Percentiles rank a stretch among this genome's conserved stretches.
phyloP scores from a whole-genome alignment of 2,329 filamentous ascomycete genomes.

The Ophiostoma montium region DNA sequence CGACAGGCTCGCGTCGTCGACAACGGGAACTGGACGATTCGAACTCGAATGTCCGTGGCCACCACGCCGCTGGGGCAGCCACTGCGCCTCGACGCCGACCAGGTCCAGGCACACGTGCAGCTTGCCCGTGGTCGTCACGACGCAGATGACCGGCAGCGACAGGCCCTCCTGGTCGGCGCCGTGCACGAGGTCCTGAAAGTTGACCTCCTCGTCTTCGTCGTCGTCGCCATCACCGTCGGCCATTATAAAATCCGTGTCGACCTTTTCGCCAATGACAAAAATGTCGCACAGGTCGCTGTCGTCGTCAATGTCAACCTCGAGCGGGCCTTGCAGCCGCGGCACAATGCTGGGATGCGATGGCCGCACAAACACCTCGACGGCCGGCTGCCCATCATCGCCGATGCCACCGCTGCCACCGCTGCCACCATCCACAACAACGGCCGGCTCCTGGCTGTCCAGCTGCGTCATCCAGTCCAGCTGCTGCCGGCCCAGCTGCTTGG shows the following conservation, averaged over 20 bases:
- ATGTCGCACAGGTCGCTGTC: constrained; percentile 47
- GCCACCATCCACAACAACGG: constrained; percentile 24
- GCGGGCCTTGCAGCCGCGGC: constrained; percentile 48
- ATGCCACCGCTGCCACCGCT: too few species aligned
- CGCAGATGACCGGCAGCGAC: constrained; percentile 44
- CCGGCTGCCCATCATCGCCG: constrained; percentile 29
- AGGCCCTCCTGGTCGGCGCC: constrained; percentile 44
- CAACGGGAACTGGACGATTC: too few species aligned
- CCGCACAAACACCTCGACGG: constrained; percentile 41
- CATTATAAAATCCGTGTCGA: constrained; percentile 46
- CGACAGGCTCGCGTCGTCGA: constrained; percentile 17
- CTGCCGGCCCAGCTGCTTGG: constrained; percentile 46
- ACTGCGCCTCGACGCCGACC: constrained; percentile 50
- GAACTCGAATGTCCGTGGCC: too few species aligned
- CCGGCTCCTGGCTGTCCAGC: constrained; percentile 47
- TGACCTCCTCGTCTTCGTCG: constrained; percentile 40
- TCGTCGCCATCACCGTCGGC: constrained; percentile 30
- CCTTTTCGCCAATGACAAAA: constrained; percentile 46
- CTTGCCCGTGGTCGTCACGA: constrained; percentile 46
- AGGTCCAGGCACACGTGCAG: constrained; percentile 47
- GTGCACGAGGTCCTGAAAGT: constrained; percentile 22
- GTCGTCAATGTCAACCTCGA: constrained; percentile 41
- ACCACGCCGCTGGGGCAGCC: constrained; percentile 47
- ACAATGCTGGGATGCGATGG: constrained; percentile 42
- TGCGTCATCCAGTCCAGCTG: constrained; percentile 56